Base-by-base conservation (phyloP, 192 early-diverging fungal genomes). In the Chytriomyces confervae region DNA sequence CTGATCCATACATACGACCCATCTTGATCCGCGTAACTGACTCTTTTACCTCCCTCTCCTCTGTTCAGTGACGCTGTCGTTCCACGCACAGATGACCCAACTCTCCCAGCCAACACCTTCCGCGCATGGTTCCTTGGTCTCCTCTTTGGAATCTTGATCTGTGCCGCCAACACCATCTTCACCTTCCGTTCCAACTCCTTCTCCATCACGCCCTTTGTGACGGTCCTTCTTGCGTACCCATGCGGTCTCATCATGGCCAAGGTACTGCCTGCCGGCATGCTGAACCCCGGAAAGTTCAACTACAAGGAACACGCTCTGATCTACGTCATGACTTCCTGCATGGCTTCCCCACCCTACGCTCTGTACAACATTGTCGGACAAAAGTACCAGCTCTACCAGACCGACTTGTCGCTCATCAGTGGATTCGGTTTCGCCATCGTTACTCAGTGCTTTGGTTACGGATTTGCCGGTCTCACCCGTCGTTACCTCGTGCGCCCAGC, bases 231-330 rank as follows among this genome's bases (percentile, higher is more conserved):
- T 0, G 82, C 91, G 5, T 95, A 93, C 61, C 92, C 95, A 4
- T 68, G 89, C 7, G 95, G 95, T 0, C 83, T 86, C 13, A 51
- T 94, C 16, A 72, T 93, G 79, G 92, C 91, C 13, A 72, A 43
- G 50, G 51, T 72, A 13, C 70, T 72, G 0, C 70, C 70, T 4
- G 24, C 11, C 3, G 64, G 64, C 24, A 66, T 66, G 18, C 3
- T 66, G 3, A 66, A 66, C 6, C 64, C 64, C 0, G 64, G 95
- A 0, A 94, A 91, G 10, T 97, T 95, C 83, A 90, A 86, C 76
- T 90, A 95, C 78, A 97, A 97, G 79, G 95, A 97, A 72, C 94
- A 97, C 77, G 94, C 91, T 1, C 84, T 97, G 16, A 92, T 94
- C 49, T 89, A 89, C 10, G 87, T 95, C 67, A 92, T 95, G 53